Percentiles rank a stretch among this genome's conserved stretches.
Conservation (phyloP, 768 basidiomycete species). For the Termitomyces sp. region DNA sequence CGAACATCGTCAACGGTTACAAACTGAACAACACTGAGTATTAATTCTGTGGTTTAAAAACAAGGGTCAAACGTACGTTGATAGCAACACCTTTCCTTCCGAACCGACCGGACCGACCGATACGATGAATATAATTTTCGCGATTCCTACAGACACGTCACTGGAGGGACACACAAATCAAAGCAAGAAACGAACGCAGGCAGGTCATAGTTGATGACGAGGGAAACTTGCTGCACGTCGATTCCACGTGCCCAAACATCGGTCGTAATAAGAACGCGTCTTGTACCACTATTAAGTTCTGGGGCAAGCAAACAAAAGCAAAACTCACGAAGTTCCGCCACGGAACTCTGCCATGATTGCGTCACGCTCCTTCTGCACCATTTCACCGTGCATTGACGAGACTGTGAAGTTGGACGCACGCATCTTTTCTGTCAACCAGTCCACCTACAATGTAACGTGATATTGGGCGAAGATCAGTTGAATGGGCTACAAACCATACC, state of each 20-base stretch:
- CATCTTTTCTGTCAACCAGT: slow-evolving; percentile 99
- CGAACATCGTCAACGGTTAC: slow-evolving; percentile 95
- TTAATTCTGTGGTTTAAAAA: slow-evolving; percentile 1
- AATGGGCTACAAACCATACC: slow-evolving; percentile 37
- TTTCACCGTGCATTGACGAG: slow-evolving; percentile 93
- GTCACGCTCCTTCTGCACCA: slow-evolving; percentile 93
- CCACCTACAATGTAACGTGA: slow-evolving; percentile 49
- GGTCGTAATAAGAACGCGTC: slow-evolving; percentile 91
- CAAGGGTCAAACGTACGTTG: slow-evolving; percentile 57
- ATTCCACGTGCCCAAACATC: slow-evolving; percentile 98
- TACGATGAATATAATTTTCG: slow-evolving; percentile 99
- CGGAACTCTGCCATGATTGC: slow-evolving; percentile 98
- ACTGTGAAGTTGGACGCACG: slow-evolving; percentile 98
- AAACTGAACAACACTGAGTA: slow-evolving; percentile 44
- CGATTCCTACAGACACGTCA: slow-evolving; percentile 53
- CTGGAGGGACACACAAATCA: neutral
- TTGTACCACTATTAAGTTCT: slow-evolving; percentile 24
- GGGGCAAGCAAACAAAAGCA: slow-evolving; percentile 1
- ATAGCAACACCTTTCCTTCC: slow-evolving; percentile 99
- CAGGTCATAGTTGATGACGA: slow-evolving; percentile 96
- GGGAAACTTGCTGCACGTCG: slow-evolving; percentile 95
- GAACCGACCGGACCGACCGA: slow-evolving; percentile 98
- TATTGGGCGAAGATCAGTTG: slow-evolving; percentile 6
- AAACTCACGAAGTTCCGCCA: slow-evolving; percentile 77
- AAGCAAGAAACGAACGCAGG: slow-evolving; percentile 59